Evolutionary conservation across 208 protist species (phyloP), one percentile per base, ranked within the genome.

Genomic region (Leishmania martiniquensis): DNA sequence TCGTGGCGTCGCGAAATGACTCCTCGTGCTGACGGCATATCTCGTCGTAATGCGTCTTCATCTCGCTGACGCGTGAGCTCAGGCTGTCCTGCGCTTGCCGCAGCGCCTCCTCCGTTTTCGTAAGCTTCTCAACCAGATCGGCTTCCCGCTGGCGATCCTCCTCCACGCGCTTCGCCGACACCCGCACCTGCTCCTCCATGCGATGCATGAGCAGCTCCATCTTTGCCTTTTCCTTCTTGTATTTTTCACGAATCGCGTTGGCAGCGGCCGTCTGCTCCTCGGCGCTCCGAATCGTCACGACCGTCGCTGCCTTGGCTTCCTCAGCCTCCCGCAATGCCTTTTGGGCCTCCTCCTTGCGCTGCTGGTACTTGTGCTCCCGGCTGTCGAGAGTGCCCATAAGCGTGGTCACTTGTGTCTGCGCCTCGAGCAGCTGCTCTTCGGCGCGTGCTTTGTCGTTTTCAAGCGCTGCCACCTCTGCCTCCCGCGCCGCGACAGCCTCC

Each of bases 161-260:
- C 68, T 85, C 76, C 79, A 93, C 90, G n/a, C 63, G 75, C 51
- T 84, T 79, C n/a, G 70, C 65, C 42, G 88, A 78, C 22, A 76
- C 68, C 13, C 54, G 79, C 20, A 78, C 80, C 69, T 81, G 82
- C 42, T 86, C 85, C 74, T 90, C 85, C 55, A 91, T 81, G 67
- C 89, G 85, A 55, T 85, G 57, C 55, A 88, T 72, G 47, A 91
- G 73, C 47, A 67, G 73, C 71, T 91, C 89, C 86, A 93, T 93
- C 76, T 90, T 89, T 10, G 82, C 65, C 67, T 84, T 84, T 59
- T 93, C 89, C 66, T 88, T 87, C 76, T 88, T 89, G 84, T 91
- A 92, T 60, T 85, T 86, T 20, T 84, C 85, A 1, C 81, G 77
- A 37, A 96, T 69, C n/a, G 74, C 73, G 45, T 76, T 71, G 55